Evolutionary conservation across 371 early-diverging fungal genomes (phyloP).

Genomic region (Mortierella sp.): DNA sequence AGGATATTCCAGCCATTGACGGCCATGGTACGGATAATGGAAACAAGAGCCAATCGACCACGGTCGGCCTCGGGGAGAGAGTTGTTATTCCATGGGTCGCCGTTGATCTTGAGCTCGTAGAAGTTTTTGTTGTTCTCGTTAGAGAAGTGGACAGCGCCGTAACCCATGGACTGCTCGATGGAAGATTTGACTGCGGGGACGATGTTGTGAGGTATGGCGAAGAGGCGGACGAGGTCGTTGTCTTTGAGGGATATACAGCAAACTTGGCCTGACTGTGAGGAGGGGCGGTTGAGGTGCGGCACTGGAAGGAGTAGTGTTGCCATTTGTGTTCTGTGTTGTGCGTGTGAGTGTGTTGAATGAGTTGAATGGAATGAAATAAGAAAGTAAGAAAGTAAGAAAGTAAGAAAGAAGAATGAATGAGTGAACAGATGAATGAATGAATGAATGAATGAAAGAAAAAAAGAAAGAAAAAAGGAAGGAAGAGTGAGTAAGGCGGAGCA

Average conservation of each 20-base stretch:
- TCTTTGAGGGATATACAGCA: constrained; percentile 9
- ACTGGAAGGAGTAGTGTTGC: not conserved
- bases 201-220: not conserved
- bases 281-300: not conserved
- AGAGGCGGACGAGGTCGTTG: not conserved
- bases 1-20: constrained; percentile 6
- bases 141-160: not conserved
- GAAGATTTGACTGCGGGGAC: not conserved
- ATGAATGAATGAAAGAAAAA: not conserved
- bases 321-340: not conserved
- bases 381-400: not conserved
- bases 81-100: not conserved
- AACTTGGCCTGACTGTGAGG: not conserved
- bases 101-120: not conserved
- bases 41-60: not conserved
- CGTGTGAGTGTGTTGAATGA: not conserved
- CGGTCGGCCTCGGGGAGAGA: not conserved
- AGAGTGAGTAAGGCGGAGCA: not conserved
- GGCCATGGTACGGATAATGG: not conserved
- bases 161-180: not conserved
- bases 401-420: not conserved
- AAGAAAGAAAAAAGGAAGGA: not conserved
- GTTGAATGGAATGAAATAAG: not conserved
- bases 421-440: not conserved
- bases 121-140: not conserved